Conservation (phyloP, 2,329 filamentous ascomycete genomes). For the Ambrosiella xylebori region DNA sequence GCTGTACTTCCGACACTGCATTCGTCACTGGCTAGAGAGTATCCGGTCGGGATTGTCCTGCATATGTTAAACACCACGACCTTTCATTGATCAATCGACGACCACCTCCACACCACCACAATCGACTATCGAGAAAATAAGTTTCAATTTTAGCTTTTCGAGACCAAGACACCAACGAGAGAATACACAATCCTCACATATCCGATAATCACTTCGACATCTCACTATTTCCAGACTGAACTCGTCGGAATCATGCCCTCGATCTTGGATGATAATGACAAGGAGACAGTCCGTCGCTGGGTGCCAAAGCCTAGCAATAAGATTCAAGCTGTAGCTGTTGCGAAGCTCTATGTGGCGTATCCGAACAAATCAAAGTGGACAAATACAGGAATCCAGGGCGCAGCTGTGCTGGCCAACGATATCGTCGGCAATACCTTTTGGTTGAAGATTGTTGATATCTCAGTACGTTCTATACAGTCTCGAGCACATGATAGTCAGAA, state of each 20-base stretch:
- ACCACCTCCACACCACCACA: no score
- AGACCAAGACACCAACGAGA: no score
- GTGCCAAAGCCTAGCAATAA: conserved; percentile 93
- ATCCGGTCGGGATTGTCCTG: no score
- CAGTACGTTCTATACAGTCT: conserved; percentile 39
- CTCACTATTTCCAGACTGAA: neutral
- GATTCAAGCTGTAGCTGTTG: conserved; percentile 89
- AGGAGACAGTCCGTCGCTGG: conserved; percentile 85
- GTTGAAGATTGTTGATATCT: conserved; percentile 94
- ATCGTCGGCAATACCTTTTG: conserved; percentile 90
- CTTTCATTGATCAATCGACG: no score
- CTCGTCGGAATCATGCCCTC: conserved; percentile 4
- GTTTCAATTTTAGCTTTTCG: no score
- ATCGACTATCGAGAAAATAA: no score
- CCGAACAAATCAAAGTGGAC: conserved; percentile 78
- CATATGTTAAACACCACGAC: no score
- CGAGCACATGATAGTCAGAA: neutral
- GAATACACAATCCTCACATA: no score
- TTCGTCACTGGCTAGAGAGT: no score
- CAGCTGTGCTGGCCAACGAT: conserved; percentile 81
- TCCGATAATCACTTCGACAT: neutral
- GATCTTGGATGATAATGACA: conserved; percentile 67
- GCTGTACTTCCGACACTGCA: no score
- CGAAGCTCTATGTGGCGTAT: conserved; percentile 81
- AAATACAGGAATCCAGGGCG: conserved; percentile 84